phyloP scores from a whole-genome alignment of 768 basidiomycete species.

The Tylopilus plumbeoviolaceoides region DNA sequence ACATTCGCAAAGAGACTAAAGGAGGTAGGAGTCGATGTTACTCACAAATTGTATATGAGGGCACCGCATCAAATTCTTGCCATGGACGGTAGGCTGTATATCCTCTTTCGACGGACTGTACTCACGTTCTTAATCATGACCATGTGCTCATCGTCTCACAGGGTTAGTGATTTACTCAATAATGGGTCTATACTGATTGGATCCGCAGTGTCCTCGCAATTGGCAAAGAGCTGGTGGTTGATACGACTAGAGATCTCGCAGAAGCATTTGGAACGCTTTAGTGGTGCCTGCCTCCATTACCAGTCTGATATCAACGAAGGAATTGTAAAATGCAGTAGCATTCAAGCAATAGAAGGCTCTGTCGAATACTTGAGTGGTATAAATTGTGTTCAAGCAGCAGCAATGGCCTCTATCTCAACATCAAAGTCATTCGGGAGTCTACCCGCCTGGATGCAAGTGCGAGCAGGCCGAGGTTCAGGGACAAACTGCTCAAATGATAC shows the following conservation, averaged over 20 bases:
- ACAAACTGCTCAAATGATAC: conserved; percentile 32
- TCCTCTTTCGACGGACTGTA: neutral
- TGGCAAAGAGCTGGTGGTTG: conserved; percentile 36
- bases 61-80: conserved; percentile 73
- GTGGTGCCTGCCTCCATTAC: neutral
- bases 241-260: conserved; percentile 34
- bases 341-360: neutral
- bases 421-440: conserved; percentile 66
- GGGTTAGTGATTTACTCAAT: conserved; percentile 16
- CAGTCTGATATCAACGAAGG: neutral
- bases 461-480: conserved; percentile 61
- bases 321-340: neutral
- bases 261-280: conserved; percentile 27
- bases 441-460: conserved; percentile 73
- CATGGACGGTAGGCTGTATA: conserved; percentile 56
- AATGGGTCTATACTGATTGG: conserved; percentile 8
- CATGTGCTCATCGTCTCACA: conserved; percentile 3
- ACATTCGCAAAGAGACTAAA: conserved; percentile 58
- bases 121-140: neutral
- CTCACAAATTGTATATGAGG: conserved; percentile 54
- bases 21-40: conserved; percentile 49
- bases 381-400: conserved; percentile 29
- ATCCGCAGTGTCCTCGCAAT: conserved; percentile 33
- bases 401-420: conserved; percentile 70
- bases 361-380: neutral